Conservation (phyloP, 495 filamentous ascomycete genomes). For the Evernia prunastri region DNA sequence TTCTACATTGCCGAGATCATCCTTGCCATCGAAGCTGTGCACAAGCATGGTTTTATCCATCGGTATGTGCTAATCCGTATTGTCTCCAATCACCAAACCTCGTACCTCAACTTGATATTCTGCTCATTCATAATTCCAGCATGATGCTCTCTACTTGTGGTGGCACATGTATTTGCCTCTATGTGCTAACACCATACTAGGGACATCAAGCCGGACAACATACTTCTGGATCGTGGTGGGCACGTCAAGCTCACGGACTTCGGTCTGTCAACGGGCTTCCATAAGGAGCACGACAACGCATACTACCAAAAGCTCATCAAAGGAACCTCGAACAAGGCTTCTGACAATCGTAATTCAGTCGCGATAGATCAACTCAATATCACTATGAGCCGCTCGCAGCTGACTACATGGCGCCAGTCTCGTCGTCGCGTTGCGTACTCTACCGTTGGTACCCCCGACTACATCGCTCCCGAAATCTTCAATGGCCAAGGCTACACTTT, state of each 20-base stretch:
- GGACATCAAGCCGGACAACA: slow-evolving; percentile 99
- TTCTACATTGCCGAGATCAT: slow-evolving; percentile 99
- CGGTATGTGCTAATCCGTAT: slow-evolving; percentile 52
- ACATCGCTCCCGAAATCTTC: slow-evolving; percentile 98
- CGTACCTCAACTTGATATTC: not conserved
- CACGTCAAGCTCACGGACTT: slow-evolving; percentile 99
- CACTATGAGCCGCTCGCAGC: slow-evolving; percentile 90
- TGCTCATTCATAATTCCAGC: not conserved
- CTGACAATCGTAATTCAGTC: slow-evolving; percentile 77
- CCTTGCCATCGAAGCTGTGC: slow-evolving; percentile 93
- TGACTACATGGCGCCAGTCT: slow-evolving; percentile 98
- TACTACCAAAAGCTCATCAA: slow-evolving; percentile 97
- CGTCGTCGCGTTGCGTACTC: slow-evolving; percentile 94
- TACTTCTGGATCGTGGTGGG: slow-evolving; percentile 87
- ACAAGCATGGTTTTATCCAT: slow-evolving; percentile 97
- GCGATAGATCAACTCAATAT: slow-evolving; percentile 93
- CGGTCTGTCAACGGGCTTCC: slow-evolving; percentile 94
- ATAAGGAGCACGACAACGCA: slow-evolving; percentile 93
- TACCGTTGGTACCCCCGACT: slow-evolving; percentile 96
- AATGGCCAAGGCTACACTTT: slow-evolving; percentile 90
- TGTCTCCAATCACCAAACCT: not conserved
- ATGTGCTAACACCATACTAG: slow-evolving; percentile 39
- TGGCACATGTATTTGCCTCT: not conserved
- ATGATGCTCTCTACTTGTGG: not conserved
- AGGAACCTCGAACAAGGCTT: slow-evolving; percentile 61